Base-by-base conservation (phyloP, 2,329 filamentous ascomycete genomes). In the Nannizzia gypsea region DNA sequence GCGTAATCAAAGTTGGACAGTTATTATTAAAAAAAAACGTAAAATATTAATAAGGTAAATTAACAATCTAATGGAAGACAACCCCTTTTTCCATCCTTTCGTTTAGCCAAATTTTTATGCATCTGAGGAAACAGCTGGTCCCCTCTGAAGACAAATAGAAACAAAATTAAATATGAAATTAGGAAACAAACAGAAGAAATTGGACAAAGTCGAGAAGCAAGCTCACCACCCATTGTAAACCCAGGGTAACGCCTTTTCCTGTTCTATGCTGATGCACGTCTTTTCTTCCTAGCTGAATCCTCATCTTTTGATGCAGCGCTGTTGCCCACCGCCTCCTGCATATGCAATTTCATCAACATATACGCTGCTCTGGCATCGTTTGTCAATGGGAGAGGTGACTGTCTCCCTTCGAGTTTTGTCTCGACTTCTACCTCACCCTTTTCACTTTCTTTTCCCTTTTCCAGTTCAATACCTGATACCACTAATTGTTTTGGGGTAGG, bases 301-400 rank as follows among this genome's bases (percentile, higher is more conserved):
- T 67, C 62, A 15, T 69, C 68, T 6, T 46, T 61, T 4, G 62
- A 62, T 54, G n/a, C 62, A 17, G 3, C 28, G 22, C n/a, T 42
- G n/a, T 56, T 22, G 31, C 65, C 4, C 11, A 4, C 34, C 8
- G 38, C 65, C 42, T 72, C 66, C 59, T 71, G 69, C 68, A 70
- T 70, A 34, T 71, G 68, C 22, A 74, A 44, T 58, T 63, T 68
- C 22, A 74, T 63, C 59, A 74, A 64, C 22, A 72, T 71, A 64
- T 73, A 72, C 3, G 72, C 72, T 15, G 72, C 72, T 56, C 68
- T 70, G 20, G 73, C 67, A 56, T 73, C 72, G 20, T 66, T 65
- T 22, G 61, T 62, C 56, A 64, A 56, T 15, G 54, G 66, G 15
- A 58, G 61, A 55, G 13, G 67, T 64, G 42, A 74, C 67, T 61